These are phyloP conservation scores for Shiraia sp. DNA, from an alignment of 2,329 filamentous ascomycete species.

Conservation along the genomic window DNA sequence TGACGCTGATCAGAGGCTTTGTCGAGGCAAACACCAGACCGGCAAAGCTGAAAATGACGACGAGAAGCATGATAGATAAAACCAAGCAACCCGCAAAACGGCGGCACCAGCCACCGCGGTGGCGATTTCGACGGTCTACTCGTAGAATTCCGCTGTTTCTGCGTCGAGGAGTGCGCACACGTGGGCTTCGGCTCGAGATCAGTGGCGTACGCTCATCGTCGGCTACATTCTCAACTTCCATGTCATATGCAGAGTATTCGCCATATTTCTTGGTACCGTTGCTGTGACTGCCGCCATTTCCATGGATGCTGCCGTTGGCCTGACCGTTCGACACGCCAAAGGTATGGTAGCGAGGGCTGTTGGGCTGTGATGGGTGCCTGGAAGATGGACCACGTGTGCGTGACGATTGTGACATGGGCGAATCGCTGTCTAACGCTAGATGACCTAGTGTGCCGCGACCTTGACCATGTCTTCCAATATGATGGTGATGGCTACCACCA, in stretches of 20 bases:
- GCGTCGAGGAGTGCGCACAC: conserved; percentile 53
- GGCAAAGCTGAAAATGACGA: conserved; percentile 82
- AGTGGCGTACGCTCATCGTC: conserved; percentile 90
- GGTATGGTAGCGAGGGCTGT: conserved; percentile 64
- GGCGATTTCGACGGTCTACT: conserved; percentile 69
- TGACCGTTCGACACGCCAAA: conserved; percentile 47
- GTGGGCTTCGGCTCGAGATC: conserved; percentile 66
- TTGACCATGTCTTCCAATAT: conserved; percentile 79
- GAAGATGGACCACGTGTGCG: conserved; percentile 65
- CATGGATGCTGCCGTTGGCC: no score
- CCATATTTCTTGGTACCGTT: conserved; percentile 58
- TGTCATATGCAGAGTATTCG: conserved; percentile 72
- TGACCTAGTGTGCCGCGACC: conserved; percentile 70
- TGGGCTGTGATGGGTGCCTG: conserved; percentile 67
- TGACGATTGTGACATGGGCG: conserved; percentile 70
- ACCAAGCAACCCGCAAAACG: conserved; percentile 86
- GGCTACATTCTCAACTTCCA: conserved; percentile 77
- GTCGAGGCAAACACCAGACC: conserved; percentile 91
- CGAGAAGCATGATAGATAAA: conserved; percentile 76
- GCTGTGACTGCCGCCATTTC: conserved; percentile 4
- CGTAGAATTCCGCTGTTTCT: conserved; percentile 63
- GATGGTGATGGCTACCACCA: conserved; percentile 76
- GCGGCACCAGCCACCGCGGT: conserved; percentile 61
- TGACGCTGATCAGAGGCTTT: conserved; percentile 78
- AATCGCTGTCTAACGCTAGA: conserved; percentile 59